Evolutionary conservation across 2,329 filamentous ascomycete genomes (phyloP), one percentile per base, ranked within the genome.

Genomic region (Ambrosiella cleistominuta): DNA sequence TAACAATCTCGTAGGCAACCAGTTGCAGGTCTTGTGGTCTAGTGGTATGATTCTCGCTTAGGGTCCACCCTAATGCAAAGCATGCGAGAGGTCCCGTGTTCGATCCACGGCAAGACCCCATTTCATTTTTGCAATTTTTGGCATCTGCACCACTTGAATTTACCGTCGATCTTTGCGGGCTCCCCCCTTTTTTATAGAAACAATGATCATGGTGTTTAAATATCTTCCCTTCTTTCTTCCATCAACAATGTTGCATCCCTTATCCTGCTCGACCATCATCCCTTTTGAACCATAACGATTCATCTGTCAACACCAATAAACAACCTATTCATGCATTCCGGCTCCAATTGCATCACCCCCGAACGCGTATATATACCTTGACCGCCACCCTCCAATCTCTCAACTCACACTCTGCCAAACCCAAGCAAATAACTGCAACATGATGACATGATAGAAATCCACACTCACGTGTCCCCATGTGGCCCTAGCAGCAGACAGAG

Each of bases 11-110:
- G 3, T 4, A 4, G 3, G 27, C 45, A 49, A 5, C 3, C 3
- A 7, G 3, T n/a, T 35, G 8, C 27, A 2, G 52, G 52, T 54
- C 52, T 54, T 54, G 52, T 79, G 76, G 77, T 80, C 78, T 81
- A 80, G 79, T 76, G 79, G 79, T 81, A 82, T 81, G 78, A 81
- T 82, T 81, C 78, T 80, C 78, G 79, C 79, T 81, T 81, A 82
- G 79, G 79, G 79, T 67, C 57, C 62, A 70, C 68, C 69, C 69
- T 67, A 63, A 58, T 67, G 59, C 59, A 60, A 45, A 17, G 54
- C 55, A 56, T 64, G 63, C 62, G 62, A 62, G 63, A 64, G 63
- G 63, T 61, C 63, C 63, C 63, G 63, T 60, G 63, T 63, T 63
- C 63, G 59, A 63, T 62, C 61, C 62, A 60, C 63, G 63, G 63